Evolutionary conservation across 2,329 filamentous ascomycete genomes (phyloP), one percentile per base, ranked within the genome.

Genomic region (Anisogramma anomala): DNA sequence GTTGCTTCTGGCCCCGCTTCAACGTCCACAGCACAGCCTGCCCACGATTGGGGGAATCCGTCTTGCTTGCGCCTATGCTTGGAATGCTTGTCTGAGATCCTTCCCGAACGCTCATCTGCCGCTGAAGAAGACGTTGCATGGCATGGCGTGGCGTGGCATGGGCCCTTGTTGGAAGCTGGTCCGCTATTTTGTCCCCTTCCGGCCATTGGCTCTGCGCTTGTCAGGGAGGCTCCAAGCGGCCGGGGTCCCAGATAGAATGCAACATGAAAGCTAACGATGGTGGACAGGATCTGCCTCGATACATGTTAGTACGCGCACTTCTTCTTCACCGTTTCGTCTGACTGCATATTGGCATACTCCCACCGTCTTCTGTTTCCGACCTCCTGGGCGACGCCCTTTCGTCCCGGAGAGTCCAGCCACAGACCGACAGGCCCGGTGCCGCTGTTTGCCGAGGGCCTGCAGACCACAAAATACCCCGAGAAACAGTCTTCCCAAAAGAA

Each of bases 291-390:
- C 41, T 20, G 30, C 26, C 23, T 30, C 41, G 25, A 39, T 44
- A 41, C 45, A 41, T 44, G 45, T 47, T 34, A 47, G 45, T 47
- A 34, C 35, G 36, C 30, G 31, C 39, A 37, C 9, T 10, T 6
- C 38, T 31, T 28, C 41, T 36, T 47, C 38, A 34, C 31, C 38
- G 33, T 43, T 35, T 25, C 23, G 26, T 40, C 33, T 30, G 15
- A 28, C 32, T 40, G 41, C 41, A 33, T 7, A 15, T 32, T 8
- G 30, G 9, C 14, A 15, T n/a, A n/a, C n/a, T n/a, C n/a, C n/a
- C n/a, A n/a, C n/a, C n/a, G n/a, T n/a, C n/a, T n/a, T n/a, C n/a
- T n/a, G n/a, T n/a, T n/a, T n/a, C n/a, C n/a, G n/a, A n/a, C n/a
- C n/a, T n/a, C n/a, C n/a, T n/a, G n/a, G n/a, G n/a, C n/a, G n/a